Percentiles rank a stretch among this genome's conserved stretches.
phyloP scores from a whole-genome alignment of 164 flowering plant genomes.

The Nelumbo lutea region DNA sequence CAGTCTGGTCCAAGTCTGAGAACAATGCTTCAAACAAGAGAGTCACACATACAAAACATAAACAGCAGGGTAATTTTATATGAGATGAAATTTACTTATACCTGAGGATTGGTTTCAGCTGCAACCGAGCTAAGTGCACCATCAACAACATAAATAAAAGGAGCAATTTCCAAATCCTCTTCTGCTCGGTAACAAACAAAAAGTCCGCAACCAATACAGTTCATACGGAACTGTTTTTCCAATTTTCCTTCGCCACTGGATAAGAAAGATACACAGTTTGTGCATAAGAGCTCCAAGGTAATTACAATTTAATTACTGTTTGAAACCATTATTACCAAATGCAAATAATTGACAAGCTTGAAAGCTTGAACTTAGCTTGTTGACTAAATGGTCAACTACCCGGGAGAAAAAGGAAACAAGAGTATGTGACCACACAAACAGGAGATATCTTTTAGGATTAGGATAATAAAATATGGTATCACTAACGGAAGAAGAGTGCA shows the following conservation, averaged over 20 bases:
- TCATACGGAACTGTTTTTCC: constrained; percentile 93
- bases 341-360: constrained; percentile 14
- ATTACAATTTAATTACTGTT: constrained; percentile 18
- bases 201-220: constrained; percentile 81
- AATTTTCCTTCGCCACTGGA: constrained; percentile 91
- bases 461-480: too few species aligned
- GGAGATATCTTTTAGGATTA: too few species aligned
- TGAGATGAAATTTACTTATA: constrained; percentile 15
- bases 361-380: background rate
- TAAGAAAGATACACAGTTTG: constrained; percentile 22
- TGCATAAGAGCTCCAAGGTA: constrained; percentile 16
- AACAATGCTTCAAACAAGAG: too few species aligned
- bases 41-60: background rate
- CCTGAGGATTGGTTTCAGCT: constrained; percentile 98
- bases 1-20: too few species aligned
- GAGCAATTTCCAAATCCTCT: constrained; percentile 71
- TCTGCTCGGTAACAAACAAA: constrained; percentile 92
- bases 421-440: too few species aligned
- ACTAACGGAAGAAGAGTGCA: too few species aligned
- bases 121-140: constrained; percentile 92
- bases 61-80: background rate
- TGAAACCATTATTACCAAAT: constrained; percentile 16
- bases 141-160: constrained; percentile 81
- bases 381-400: background rate
- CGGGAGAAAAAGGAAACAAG: too few species aligned